Evolutionary conservation across 257 asterid genomes (phyloP).

Genomic region (Scutellaria galericulata): DNA sequence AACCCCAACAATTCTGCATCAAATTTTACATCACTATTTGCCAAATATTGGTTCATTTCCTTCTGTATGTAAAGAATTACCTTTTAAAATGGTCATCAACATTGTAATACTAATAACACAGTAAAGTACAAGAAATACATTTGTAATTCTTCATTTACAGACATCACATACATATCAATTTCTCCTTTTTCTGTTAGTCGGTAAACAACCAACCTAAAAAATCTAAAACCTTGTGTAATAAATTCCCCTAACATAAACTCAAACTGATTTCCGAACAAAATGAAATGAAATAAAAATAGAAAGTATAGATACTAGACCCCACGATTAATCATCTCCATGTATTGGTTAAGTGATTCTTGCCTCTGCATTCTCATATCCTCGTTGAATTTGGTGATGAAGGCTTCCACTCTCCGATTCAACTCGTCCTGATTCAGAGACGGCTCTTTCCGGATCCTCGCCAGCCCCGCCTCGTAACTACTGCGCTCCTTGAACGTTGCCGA

Average conservation of each 20-base stretch:
- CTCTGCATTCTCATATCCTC: conserved; percentile 77
- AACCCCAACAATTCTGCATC: too few relatives aligned
- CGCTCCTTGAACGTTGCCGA: conserved; percentile 64
- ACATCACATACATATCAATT: conserved; percentile 20
- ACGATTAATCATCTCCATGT: conserved; percentile 59
- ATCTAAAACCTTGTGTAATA: not conserved
- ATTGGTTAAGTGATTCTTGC: conserved; percentile 63
- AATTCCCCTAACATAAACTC: too few relatives aligned
- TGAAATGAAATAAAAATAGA: not conserved
- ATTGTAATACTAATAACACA: too few relatives aligned
- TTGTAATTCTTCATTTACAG: conserved; percentile 31
- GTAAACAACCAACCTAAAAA: conserved; percentile 19
- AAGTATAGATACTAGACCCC: conserved; percentile 35
- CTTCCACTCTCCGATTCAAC: conserved; percentile 70
- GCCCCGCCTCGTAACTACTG: conserved; percentile 30
- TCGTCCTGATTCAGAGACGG: conserved; percentile 70
- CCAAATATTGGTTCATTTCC: too few relatives aligned
- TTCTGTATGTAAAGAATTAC: too few relatives aligned
- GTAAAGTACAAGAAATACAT: conserved; percentile 2
- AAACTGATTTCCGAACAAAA: not conserved
- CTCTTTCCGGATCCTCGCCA: conserved; percentile 50
- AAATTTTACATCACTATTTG: too few relatives aligned
- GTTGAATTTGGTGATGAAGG: conserved; percentile 64
- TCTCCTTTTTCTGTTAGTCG: conserved; percentile 13
- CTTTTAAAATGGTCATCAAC: too few relatives aligned